Evolutionary conservation across 805 yeast genomes (phyloP), one percentile per base, ranked within the genome.

Genomic region (Wickerhamomyces pijperi): DNA sequence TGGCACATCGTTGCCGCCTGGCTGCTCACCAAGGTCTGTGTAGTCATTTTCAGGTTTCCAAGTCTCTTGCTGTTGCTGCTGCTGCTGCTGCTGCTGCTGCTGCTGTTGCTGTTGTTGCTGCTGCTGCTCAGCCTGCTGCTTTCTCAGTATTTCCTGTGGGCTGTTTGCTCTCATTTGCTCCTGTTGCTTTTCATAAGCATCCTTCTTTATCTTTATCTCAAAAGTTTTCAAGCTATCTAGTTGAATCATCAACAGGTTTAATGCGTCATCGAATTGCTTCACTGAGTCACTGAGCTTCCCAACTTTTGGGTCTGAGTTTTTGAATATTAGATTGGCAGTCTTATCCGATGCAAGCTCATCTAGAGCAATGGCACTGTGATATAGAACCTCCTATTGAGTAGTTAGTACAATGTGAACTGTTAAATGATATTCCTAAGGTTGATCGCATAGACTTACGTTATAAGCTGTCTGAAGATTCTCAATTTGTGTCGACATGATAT

Each of bases 231-330:
- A 40, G 23, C 50, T 54, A 16, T 46, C 46, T 16, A 54, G 42
- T 28, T 54, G 57, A 18, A 51, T 43, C n/a, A 45, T 29, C 21
- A 51, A 17, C 7, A 42, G 36, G 36, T 54, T 55, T 19, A 54
- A 38, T 5, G 44, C 42, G 9, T 35, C 37, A 36, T 51, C 50
- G 37, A 53, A 51, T 2, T 36, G 34, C 34, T 38, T 39, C 1
- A 54, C 50, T 1, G 54, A 41, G 1, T 35, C 28, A 19, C 48
- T 38, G 19, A 50, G 41, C 28, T 38, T 34, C 7, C 39, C 25
- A 8, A 37, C 20, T 6, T 39, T 3, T 28, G 39, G 32, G 19
- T 39, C 33, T 35, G 47, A 46, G 28, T 45, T 49, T 25, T 54
- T 56, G 3, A 50, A 39, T 3, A 54, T 41, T 3, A 54, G 28